Base-by-base conservation (phyloP, 1,284 basidiomycete species). In the Macrocystidia cucumis region DNA sequence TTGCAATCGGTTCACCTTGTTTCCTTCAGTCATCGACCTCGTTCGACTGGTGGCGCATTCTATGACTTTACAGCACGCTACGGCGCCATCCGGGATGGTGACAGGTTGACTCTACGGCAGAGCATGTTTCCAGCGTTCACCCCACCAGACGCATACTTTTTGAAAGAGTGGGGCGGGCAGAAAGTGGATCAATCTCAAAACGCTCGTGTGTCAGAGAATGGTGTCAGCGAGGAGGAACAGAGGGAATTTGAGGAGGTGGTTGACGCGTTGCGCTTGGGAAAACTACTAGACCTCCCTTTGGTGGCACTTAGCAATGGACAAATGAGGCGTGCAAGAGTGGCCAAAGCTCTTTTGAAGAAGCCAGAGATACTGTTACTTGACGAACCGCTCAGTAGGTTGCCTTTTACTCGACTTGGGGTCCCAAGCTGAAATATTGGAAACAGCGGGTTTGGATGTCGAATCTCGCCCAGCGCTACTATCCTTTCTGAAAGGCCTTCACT, bases 251-350 rank as follows among this genome's bases (percentile, higher is more conserved):
- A 76, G 9, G 58, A 61, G 1, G 52, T 85, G 14, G 63, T 72
- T 0, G 54, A 61, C 4, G 57, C 59, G 29, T 65, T 91, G 52
- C 72, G 69, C 2, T 60, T 93, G 31, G 50, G 56, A 2, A 48
- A 65, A 11, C 57, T 91, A 23, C 60, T 95, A n/a, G 82, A 92
- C 49, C 49, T 92, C 4, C 92, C 91, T 0, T 57, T 85, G 11
- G 69, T 95, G 4, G 85, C 86, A 1, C 57, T 98, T 33, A 90
- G 85, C 43, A 95, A 95, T 47, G 95, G 95, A 0, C 95, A 98
- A 63, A 96, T 84, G 13, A 62, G 95, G 23, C 63, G 91, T 16
- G 91, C 91, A 3, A 67, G 92, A 32, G 88, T 98, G 29, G 67
- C 88, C 2, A 78, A 78, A 44, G 87, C 89, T 0, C 57, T 98